Evolutionary conservation across 148 eudicot genomes (phyloP), one percentile per base, ranked within the genome.

Genomic region (Chenopodium berlandieri): DNA sequence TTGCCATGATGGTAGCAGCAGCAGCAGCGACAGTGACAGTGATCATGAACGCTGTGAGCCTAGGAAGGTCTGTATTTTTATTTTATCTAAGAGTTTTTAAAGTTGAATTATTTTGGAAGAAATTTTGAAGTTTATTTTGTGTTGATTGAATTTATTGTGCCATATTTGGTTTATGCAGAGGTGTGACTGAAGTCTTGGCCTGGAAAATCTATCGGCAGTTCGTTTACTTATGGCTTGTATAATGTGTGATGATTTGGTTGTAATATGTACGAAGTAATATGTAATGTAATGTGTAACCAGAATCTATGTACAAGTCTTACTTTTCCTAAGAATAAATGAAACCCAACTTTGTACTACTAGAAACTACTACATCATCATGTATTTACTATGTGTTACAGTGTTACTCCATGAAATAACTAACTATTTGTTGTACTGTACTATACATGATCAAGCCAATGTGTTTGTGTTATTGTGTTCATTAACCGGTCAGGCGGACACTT

Each of bases 21-120:
- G 58, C 19, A 78, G 73, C n/a, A 78, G 81, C 22, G 81, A 78
- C 73, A 78, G 73, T 30, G 73, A 78, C 48, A 78, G 75, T 50
- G 81, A 78, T 69, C 58, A 78, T 62, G 70, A 67, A 17, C 19
- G 40, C 1, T 67, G 71, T 27, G 65, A 62, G 25, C 65, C 65
- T 62, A 67, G 71, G 65, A 67, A 27, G 71, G 71, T 67, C 17
- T 27, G 70, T 66, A 66, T 32, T 66, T 63, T 63, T 63, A 4
- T 56, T 4, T 56, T 17, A 2, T 48, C 22, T 20, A 16, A 16
- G 64, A 7, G 6, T 19, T 19, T 60, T 22, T 4, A 16, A 60
- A 5, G 19, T 22, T 20, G 1, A 63, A 22, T 63, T n/a, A 14
- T 4, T 56, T 56, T 37, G 44, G 5, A 56, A 16, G 17, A 56